A percentile compares a stretch with the other conserved stretches of the same genome.
Evolutionary conservation across 148 eudicot genomes (phyloP).

Genomic region (Linanthus parryae): DNA sequence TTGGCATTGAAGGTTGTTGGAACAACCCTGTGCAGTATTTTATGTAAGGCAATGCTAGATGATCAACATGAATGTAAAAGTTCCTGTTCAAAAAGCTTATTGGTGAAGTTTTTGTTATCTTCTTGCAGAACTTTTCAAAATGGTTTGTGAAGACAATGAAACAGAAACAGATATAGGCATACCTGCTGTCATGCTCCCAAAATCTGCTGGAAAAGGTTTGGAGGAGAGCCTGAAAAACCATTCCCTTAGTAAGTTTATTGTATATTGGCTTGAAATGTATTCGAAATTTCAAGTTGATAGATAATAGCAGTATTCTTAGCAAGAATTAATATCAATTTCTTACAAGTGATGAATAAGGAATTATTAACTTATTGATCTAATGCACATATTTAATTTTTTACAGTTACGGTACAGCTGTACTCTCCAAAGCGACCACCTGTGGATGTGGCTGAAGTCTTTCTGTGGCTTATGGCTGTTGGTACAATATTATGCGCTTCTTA

Average conservation of each 20-base stretch:
- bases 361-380: too few species aligned
- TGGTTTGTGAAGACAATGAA: conserved; percentile 88
- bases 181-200: conserved; percentile 92
- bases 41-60: neutral
- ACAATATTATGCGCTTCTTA: conserved; percentile 89
- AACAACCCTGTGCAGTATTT: too few species aligned
- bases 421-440: conserved; percentile 88
- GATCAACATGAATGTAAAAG: neutral
- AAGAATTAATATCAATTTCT: neutral
- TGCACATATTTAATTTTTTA: too few species aligned
- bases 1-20: too few species aligned
- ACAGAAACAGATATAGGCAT: conserved; percentile 59
- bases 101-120: neutral
- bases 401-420: conserved; percentile 94
- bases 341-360: too few species aligned
- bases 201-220: conserved; percentile 68
- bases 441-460: conserved; percentile 92
- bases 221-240: conserved; percentile 41
- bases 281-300: too few species aligned
- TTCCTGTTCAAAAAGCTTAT: too few species aligned
- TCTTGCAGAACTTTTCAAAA: conserved; percentile 85
- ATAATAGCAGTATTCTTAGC: neutral
- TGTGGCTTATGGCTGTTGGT: conserved; percentile 99
- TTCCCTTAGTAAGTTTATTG: conserved; percentile 45
- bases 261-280: too few species aligned